phyloP scores from a whole-genome alignment of 805 yeast species.

The Candida khao-thaluensis region DNA sequence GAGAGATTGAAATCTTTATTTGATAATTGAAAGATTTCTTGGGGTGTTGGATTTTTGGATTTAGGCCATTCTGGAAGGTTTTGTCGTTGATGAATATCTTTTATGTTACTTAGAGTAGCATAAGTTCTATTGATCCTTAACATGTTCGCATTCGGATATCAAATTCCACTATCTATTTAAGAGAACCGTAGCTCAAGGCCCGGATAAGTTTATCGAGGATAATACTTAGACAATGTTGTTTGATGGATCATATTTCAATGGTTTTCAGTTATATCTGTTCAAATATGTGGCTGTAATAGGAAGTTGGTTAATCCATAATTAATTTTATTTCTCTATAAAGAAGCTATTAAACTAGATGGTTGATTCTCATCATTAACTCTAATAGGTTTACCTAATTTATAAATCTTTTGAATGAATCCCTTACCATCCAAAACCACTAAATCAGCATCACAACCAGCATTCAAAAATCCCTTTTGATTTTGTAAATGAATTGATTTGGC shows the following conservation, averaged over 20 bases:
- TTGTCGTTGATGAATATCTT: slow-evolving; percentile 15
- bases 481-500: slow-evolving; percentile 47
- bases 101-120: slow-evolving; percentile 4
- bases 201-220: no score
- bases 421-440: slow-evolving; percentile 44
- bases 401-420: slow-evolving; percentile 49
- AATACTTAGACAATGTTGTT: no score
- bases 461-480: slow-evolving; percentile 48
- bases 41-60: slow-evolving; percentile 59
- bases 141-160: background rate
- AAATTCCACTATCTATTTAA: no score
- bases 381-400: slow-evolving; percentile 45
- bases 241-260: no score
- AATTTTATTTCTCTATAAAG: slow-evolving; percentile 14
- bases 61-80: slow-evolving; percentile 57
- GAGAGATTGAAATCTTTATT: slow-evolving; percentile 39
- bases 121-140: slow-evolving; percentile 1
- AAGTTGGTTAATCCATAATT: no score
- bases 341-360: slow-evolving; percentile 19
- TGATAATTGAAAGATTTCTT: slow-evolving; percentile 52
- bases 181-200: no score
- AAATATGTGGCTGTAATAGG: no score
- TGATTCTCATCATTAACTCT: slow-evolving; percentile 19
- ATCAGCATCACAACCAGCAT: slow-evolving; percentile 57
- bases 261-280: no score